Base-by-base conservation (phyloP, 192 early-diverging fungal species). In the Coemansia sp. region DNA sequence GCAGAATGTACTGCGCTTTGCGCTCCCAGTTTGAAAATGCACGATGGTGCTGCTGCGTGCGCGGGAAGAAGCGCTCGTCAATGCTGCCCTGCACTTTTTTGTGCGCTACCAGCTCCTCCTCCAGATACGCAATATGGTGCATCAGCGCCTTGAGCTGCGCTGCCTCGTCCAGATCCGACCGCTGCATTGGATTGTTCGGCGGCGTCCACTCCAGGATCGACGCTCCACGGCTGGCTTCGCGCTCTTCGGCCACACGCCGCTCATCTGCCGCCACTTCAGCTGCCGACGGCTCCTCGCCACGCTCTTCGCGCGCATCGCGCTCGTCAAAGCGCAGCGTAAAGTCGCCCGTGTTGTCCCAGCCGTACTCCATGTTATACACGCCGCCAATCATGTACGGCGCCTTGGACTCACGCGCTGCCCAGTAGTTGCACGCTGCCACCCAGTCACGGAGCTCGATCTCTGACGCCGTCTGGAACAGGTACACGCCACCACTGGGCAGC, bases 331-430 rank as follows among this genome's bases (percentile, higher is more conserved):
- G 65, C 63, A 75, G 62, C 15, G 68, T 54, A 70, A 59, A 78
- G 69, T 78, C 80, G 25, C 80, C 80, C 2, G 75, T 82, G 60
- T 82, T 82, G 57, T 89, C 87, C 96, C 96, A 98, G 2, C 96
- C 96, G 62, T 93, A 96, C 63, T 98, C 96, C 76, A 91, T 87
- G 62, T 92, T 97, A 60, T 91, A 89, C 2, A 93, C 88, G 27
- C 91, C 92, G 39, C 95, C 95, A 7, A 84, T 69, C 69, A 97
- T 74, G 47, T 82, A 82, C 2, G 96, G 96, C 64, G 94, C 94
- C 73, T 92, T 94, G 59, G 90, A 93, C 49, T 87, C 88, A 24
- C 94, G 72, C 12, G 94, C 93, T 1, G 95, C 94, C 95, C 95
- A 98, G 67, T 91, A 93, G 75, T 97, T 98, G 65, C 95, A 91